A percentile compares a stretch with the other conserved stretches of the same genome.
Conservation (phyloP, 1,139 yeast species). For the Yamadazyma taylorii region DNA sequence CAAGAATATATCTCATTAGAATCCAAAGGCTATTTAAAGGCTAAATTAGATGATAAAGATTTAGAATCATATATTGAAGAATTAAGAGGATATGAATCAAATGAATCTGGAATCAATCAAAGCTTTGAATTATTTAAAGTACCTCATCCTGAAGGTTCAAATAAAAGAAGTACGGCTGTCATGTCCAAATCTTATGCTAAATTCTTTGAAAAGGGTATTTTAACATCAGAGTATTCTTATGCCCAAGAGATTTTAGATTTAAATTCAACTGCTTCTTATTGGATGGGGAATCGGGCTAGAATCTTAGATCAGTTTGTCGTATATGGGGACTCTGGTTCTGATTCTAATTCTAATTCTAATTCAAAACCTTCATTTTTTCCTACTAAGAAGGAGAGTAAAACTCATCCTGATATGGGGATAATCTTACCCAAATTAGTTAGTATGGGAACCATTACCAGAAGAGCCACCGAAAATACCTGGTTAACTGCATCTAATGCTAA, state of each 20-base stretch:
- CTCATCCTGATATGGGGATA: slow-evolving; percentile 52
- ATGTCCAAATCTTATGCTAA: slow-evolving; percentile 74
- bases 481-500: slow-evolving; percentile 95
- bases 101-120: slow-evolving; percentile 19
- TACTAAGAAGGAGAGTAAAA: slow-evolving; percentile 23
- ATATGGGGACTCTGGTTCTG: slow-evolving; percentile 29
- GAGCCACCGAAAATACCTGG: slow-evolving; percentile 99
- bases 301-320: slow-evolving; percentile 86
- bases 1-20: slow-evolving; percentile 38
- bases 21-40: slow-evolving; percentile 53
- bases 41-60: slow-evolving; percentile 32
- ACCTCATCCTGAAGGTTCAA: slow-evolving; percentile 91
- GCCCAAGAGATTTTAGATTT: slow-evolving; percentile 78
- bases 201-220: slow-evolving; percentile 69
- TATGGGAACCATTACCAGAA: slow-evolving; percentile 95
- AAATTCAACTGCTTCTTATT: slow-evolving; percentile 82
- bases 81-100: slow-evolving; percentile 15
- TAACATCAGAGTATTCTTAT: slow-evolving; percentile 68
- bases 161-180: slow-evolving; percentile 71
- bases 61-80: slow-evolving; percentile 22
- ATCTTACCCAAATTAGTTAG: slow-evolving; percentile 82
- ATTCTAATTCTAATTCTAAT: slow-evolving; percentile 4
- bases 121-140: slow-evolving; percentile 55
- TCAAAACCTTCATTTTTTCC: slow-evolving; percentile 26
- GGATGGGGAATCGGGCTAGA: slow-evolving; percentile 89